phyloP scores from a whole-genome alignment of 495 filamentous ascomycete genomes.

The Pyrenopolyporus hunteri region DNA sequence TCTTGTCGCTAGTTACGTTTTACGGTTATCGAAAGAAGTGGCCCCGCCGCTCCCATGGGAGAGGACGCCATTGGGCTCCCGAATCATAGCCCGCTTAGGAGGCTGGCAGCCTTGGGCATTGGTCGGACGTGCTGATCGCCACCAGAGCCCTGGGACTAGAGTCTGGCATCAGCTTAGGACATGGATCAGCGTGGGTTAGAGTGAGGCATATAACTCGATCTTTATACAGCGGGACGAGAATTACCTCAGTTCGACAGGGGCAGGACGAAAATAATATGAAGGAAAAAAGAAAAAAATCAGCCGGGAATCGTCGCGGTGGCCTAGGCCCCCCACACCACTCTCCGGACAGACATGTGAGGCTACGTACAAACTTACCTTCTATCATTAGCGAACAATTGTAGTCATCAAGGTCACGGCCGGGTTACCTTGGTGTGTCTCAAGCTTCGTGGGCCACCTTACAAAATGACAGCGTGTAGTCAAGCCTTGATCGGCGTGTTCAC shows the following conservation, averaged over 20 bases:
- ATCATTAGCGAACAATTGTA: conserved; percentile 32
- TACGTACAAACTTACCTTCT: conserved; percentile 29
- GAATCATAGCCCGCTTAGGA: too few species aligned
- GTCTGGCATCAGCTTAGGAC: conserved; percentile 7
- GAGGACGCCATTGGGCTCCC: background rate
- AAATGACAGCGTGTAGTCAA: conserved; percentile 13
- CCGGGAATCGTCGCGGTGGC: conserved; percentile 15
- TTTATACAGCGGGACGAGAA: conserved; percentile 12
- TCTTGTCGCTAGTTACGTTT: background rate
- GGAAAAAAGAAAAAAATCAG: conserved; percentile 27
- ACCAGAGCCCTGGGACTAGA: conserved; percentile 27
- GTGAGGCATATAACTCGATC: conserved; percentile 31
- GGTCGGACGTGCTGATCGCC: conserved; percentile 11
- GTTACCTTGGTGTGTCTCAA: conserved; percentile 3
- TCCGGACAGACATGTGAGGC: conserved; percentile 25
- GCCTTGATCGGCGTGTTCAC: conserved; percentile 20
- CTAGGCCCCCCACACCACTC: conserved; percentile 28
- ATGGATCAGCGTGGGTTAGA: conserved; percentile 23
- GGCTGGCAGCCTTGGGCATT: background rate
- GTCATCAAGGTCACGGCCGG: conserved; percentile 26
- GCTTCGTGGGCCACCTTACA: conserved; percentile 13
- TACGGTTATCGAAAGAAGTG: conserved; percentile 3
- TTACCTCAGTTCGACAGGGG: conserved; percentile 35
- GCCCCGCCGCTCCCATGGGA: background rate
- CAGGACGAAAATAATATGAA: conserved; percentile 10